Base-by-base conservation (phyloP, 164 flowering plant species). In the Chimonanthus praecox region DNA sequence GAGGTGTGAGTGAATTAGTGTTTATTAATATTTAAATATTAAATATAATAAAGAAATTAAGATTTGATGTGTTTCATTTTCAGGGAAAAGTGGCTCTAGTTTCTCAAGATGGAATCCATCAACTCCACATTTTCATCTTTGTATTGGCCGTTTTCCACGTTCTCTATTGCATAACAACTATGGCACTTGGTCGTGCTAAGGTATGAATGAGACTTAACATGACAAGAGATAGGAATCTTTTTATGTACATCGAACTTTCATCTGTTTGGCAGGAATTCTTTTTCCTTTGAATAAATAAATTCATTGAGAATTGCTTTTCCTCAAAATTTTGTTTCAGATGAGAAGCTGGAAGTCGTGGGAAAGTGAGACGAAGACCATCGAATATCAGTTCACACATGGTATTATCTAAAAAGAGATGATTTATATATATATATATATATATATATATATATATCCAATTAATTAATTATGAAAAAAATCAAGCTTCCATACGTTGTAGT, bases 281-380 rank as follows among this genome's bases (percentile, higher is more conserved):
- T 2, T 54, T 3, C 60, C 0, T 2, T 5, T 3, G 0, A 15
- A 54, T 0, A 54, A 54, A 13, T 10, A 54, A 3, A 16, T 16
- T 16, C 58, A 11, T 54, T 54, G 3, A 10, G 13, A 54, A 13
- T 5, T 10, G n/a, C 16, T 3, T 5, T 51, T 8, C 9, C 15
- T 0, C 16, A 21, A 63, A 63, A 69, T 3, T 64, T 9, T 54
- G n/a, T 66, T 9, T 51, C 74, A 89, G 97, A 92, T 92, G 97
- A 83, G 82, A 71, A 74, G 83, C 0, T 90, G 97, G 97, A 90
- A 87, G 76, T 21, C 71, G 5, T 90, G 97, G 97, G 97, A 92
- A 68, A 76, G 78, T 3, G 97, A 90, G 78, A 89, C 95, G 9
- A 83, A 69, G 54, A 85, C 92, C 8, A 69, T 48, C 7, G 95